These are phyloP conservation scores for Mollisiaceae sp. DNA, from an alignment of 2,329 filamentous ascomycete genomes.

Conservation along the genomic window DNA sequence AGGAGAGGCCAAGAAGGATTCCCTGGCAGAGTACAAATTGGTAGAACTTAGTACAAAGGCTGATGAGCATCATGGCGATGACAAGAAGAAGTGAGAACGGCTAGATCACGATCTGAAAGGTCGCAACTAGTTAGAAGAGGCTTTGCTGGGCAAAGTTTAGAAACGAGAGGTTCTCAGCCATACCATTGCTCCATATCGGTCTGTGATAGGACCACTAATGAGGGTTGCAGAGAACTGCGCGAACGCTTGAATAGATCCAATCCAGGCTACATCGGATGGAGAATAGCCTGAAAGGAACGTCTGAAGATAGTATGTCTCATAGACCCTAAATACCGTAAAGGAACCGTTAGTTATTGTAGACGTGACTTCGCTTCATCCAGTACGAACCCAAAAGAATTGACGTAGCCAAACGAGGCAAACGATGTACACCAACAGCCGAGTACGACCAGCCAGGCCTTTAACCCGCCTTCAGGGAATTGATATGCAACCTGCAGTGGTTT, in stretches of 20 bases:
- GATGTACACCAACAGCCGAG: constrained; percentile 47
- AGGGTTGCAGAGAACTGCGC: constrained; percentile 57
- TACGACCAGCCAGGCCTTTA: constrained; percentile 61
- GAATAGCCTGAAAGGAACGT: constrained; percentile 51
- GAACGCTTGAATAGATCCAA: constrained; percentile 58
- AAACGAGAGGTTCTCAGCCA: neutral
- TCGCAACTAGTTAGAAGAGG: neutral
- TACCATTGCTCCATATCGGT: constrained; percentile 61
- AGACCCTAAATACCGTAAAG: constrained; percentile 42
- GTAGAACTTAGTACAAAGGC: constrained; percentile 57
- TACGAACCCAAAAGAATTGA: constrained; percentile 50
- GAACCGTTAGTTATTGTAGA: neutral
- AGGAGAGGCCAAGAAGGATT: constrained; percentile 73
- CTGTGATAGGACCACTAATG: constrained; percentile 64
- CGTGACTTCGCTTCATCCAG: too few relatives aligned
- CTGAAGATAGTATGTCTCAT: constrained; percentile 58
- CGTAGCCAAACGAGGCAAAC: constrained; percentile 54
- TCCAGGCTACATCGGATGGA: constrained; percentile 61
- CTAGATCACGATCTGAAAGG: constrained; percentile 37
- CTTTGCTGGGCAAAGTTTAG: neutral
- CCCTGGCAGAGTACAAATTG: constrained; percentile 67
- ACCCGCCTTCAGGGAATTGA: constrained; percentile 56
- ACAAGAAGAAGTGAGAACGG: constrained; percentile 47
- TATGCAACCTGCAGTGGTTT: constrained; percentile 11
- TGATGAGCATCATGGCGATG: constrained; percentile 66